Conservation (phyloP, 257 asterid species). For the Knoxia roxburghii region DNA sequence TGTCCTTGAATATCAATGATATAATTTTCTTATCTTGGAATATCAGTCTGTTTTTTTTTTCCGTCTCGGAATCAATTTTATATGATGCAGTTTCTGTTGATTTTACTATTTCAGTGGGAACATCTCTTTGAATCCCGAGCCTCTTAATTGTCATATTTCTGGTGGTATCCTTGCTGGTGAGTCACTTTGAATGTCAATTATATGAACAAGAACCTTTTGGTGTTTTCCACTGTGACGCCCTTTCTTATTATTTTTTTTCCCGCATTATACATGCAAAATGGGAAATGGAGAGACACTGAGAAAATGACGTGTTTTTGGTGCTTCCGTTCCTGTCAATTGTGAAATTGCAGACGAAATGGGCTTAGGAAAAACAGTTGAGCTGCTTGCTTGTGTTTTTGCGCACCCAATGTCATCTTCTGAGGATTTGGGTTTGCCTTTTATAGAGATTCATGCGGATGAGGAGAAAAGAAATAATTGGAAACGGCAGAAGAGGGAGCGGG, state of each 20-base stretch:
- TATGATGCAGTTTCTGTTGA: background rate
- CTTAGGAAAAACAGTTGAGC: conserved; percentile 95
- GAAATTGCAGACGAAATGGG: conserved; percentile 88
- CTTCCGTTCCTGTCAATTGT: conserved; percentile 25
- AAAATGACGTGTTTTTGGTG: conserved; percentile 25
- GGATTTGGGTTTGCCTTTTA: conserved; percentile 28
- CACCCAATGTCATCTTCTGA: conserved; percentile 67
- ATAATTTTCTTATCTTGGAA: background rate
- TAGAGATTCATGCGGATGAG: conserved; percentile 32
- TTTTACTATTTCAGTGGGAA: conserved; percentile 61
- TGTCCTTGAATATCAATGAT: background rate
- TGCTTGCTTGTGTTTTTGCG: conserved; percentile 75
- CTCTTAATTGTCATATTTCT: conserved; percentile 46
- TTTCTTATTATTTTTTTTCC: background rate
- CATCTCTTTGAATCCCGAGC: conserved; percentile 53
- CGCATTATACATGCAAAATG: background rate
- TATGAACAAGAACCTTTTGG: background rate
- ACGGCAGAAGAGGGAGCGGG: conserved; percentile 82
- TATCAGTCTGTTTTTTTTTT: background rate
- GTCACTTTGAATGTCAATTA: conserved; percentile 5
- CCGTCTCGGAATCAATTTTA: background rate
- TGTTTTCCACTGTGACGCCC: background rate
- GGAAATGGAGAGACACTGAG: conserved; percentile 13
- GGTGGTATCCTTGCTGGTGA: conserved; percentile 99
- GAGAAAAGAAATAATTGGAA: conserved; percentile 41